Evolutionary conservation across 495 filamentous ascomycete genomes (phyloP).

Genomic region (Penicillium paradoxum): DNA sequence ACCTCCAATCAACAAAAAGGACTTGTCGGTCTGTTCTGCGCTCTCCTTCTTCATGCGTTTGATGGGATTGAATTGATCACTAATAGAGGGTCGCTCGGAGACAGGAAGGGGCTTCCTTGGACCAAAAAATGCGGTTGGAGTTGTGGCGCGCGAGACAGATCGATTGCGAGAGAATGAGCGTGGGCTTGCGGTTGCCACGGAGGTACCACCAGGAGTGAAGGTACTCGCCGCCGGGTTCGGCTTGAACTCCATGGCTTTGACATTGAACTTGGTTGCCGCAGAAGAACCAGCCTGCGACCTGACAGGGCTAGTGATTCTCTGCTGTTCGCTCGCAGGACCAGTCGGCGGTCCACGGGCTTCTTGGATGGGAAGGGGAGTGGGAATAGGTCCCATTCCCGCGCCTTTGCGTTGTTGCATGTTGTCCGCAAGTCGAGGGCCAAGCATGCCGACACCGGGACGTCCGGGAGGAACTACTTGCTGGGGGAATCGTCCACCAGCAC

Average conservation of each 20-base stretch:
- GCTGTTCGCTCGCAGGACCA: constrained; percentile 44
- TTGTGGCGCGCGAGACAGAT: constrained; percentile 48
- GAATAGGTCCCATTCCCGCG: constrained; percentile 38
- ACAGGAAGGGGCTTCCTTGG: constrained; percentile 55
- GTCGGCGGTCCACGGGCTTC: constrained; percentile 46
- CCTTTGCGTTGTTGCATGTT: constrained; percentile 55
- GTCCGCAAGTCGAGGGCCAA: constrained; percentile 50
- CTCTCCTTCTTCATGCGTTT: constrained; percentile 63
- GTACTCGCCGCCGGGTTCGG: constrained; percentile 72
- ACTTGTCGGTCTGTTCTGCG: constrained; percentile 42
- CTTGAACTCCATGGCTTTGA: constrained; percentile 76
- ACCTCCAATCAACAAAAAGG: constrained; percentile 61
- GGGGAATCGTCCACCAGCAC: constrained; percentile 29
- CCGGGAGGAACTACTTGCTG: constrained; percentile 41
- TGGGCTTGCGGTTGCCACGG: constrained; percentile 55
- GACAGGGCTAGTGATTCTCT: constrained; percentile 38
- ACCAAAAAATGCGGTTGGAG: constrained; percentile 50
- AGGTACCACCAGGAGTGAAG: constrained; percentile 66
- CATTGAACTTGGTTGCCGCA: constrained; percentile 68
- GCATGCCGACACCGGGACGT: constrained; percentile 43
- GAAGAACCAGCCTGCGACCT: constrained; percentile 48
- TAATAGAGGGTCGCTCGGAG: constrained; percentile 55
- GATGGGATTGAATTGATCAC: constrained; percentile 67
- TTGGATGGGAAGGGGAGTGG: constrained; percentile 52
- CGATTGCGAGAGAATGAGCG: constrained; percentile 48